Evolutionary conservation across 2,329 filamentous ascomycete genomes (phyloP).

Genomic region (Penicillium fuscoglaucum): DNA sequence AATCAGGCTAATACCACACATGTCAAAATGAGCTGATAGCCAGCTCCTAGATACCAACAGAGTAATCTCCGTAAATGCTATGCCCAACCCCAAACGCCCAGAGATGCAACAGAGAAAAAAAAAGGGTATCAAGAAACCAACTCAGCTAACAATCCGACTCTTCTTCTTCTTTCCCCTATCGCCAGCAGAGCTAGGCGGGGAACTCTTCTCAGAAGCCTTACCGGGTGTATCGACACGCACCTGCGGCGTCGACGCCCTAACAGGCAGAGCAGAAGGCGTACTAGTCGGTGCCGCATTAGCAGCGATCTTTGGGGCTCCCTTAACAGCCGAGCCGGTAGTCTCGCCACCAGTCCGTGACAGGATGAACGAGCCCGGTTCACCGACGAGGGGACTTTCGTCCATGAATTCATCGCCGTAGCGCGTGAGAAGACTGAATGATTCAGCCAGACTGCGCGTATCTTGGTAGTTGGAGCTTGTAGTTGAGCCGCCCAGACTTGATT

Average conservation of each 20-base stretch:
- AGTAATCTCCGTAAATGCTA: background rate
- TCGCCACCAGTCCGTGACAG: conserved; percentile 47
- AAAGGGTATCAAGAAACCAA: conserved; percentile 27
- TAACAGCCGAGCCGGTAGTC: conserved; percentile 22
- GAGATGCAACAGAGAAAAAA: conserved; percentile 6
- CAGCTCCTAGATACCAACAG: background rate
- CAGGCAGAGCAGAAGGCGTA: conserved; percentile 16
- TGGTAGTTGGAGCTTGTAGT: conserved; percentile 31
- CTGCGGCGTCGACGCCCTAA: conserved; percentile 33
- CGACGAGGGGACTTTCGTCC: conserved; percentile 63
- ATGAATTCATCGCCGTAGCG: conserved; percentile 62
- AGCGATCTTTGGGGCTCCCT: conserved; percentile 20
- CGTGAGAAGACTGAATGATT: conserved; percentile 54
- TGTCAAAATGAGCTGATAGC: background rate
- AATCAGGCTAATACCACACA: background rate
- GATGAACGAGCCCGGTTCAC: conserved; percentile 64
- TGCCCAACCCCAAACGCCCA: conserved; percentile 11
- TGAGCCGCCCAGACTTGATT: conserved; percentile 28
- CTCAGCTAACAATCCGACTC: conserved; percentile 32
- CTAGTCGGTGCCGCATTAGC: conserved; percentile 2
- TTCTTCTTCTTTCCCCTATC: conserved; percentile 41
- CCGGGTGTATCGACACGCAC: conserved; percentile 36
- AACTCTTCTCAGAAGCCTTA: conserved; percentile 34
- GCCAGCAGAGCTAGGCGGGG: conserved; percentile 37
- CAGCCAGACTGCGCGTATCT: conserved; percentile 44